Evolutionary conservation across 2,329 filamentous ascomycete genomes (phyloP), one percentile per base, ranked within the genome.

Genomic region (Penicillium sp.): DNA sequence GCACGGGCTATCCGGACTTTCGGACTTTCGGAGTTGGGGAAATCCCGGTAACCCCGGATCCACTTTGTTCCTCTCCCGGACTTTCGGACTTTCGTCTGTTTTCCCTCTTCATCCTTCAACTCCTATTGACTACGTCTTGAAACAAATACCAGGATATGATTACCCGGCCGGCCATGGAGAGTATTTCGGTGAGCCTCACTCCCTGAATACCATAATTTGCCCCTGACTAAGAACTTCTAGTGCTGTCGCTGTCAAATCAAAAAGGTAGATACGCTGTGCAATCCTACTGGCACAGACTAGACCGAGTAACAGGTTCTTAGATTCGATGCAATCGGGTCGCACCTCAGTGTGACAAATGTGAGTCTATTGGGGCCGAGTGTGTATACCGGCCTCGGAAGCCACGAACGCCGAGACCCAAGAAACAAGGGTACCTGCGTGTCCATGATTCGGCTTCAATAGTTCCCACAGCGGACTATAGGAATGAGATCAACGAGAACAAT

Each of bases 191-290:
- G 24, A 49, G 45, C 17, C 6, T 9, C 24, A 30, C 30, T 12
- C 4, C 19, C 15, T 28, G 15, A 28, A 15, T 7, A 4, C 9
- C 10, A 26, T 3, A n/a, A n/a, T 30, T 30, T 4, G 7, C 3
- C 19, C 7, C 45, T 30, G 6, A 49, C 24, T 9, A 8, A n/a
- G 15, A 30, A n/a, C 5, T 49, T 8, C 15, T n/a, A 49, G 45
- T 49, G 45, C 17, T 30, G 45, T 49, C 45, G 45, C 24, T 49
- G 45, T 24, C 45, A 49, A 49, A n/a, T 26, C 15, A 49, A 49
- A 49, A 49, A 49, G 45, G 45, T 49, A 49, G 22, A 30, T 17
- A 9, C 40, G 4, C 40, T 10, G 24, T 47, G 24, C 24, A 8
- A n/a, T 37, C 44, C 24, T n/a, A 3, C 24, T 3, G 15, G 17